These are phyloP conservation scores for Phytophthora syringae DNA, from an alignment of 352 stramenopile genomes.

Conservation along the genomic window DNA sequence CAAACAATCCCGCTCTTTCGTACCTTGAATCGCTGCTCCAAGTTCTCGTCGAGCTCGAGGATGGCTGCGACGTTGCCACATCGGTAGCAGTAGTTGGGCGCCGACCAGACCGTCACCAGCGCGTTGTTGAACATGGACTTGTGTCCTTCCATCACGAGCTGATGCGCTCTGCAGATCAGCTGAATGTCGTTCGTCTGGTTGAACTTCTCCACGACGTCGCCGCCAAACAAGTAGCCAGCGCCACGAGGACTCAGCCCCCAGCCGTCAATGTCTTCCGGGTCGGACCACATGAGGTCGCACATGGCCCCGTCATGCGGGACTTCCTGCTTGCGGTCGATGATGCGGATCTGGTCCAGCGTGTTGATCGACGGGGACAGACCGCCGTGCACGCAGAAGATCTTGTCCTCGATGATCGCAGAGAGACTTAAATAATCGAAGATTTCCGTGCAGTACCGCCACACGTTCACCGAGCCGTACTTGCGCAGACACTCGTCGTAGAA, in stretches of 20 bases:
- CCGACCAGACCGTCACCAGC: constrained; percentile 99
- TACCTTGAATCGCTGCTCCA: constrained; percentile 91
- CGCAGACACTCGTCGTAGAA: constrained; percentile 99
- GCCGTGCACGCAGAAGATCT: constrained; percentile 99
- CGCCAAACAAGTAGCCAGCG: constrained; percentile 98
- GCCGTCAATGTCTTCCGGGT: constrained; percentile 97
- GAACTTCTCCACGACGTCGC: constrained; percentile 99
- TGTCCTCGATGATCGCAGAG: constrained; percentile 98
- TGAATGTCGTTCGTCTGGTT: constrained; percentile 98
- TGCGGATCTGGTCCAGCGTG: constrained; percentile 91
- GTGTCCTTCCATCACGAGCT: constrained; percentile 94
- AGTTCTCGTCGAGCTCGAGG: constrained; percentile 98
- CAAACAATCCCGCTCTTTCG: constrained; percentile 1
- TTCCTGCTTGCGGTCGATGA: constrained; percentile 98
- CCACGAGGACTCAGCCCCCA: constrained; percentile 98
- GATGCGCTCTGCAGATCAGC: constrained; percentile 98
- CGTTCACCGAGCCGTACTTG: constrained; percentile 98
- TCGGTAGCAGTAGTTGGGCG: constrained; percentile 99
- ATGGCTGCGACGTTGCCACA: constrained; percentile 99
- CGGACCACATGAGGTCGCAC: constrained; percentile 97
- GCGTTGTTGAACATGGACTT: constrained; percentile 97
- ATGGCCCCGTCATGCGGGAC: constrained; percentile 99
- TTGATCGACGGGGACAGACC: constrained; percentile 95
- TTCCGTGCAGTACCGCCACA: constrained; percentile 99
- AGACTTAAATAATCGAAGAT: constrained; percentile 99